These are phyloP conservation scores for Cyberlindnera suaveolens DNA, from an alignment of 805 yeast genomes.

Conservation along the genomic window DNA sequence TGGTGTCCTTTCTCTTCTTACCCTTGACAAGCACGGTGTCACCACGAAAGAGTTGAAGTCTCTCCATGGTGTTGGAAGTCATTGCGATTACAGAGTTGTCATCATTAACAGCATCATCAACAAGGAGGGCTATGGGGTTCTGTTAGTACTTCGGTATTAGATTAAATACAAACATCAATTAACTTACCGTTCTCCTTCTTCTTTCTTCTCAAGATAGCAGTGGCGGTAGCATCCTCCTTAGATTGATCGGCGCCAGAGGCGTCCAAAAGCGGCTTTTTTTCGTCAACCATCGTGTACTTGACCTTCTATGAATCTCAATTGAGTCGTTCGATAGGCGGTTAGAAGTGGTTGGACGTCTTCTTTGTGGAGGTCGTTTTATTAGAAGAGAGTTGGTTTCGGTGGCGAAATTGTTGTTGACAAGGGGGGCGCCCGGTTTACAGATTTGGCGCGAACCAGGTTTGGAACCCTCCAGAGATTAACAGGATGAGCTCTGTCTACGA, in stretches of 20 bases:
- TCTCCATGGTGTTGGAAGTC: conserved; percentile 93
- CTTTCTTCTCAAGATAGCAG: conserved; percentile 94
- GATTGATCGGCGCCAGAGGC: conserved; percentile 61
- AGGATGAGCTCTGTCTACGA: neutral
- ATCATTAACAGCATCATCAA: conserved; percentile 95
- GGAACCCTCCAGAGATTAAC: neutral
- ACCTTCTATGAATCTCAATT: no score
- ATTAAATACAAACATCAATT: neutral
- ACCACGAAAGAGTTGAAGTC: conserved; percentile 91
- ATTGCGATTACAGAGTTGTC: conserved; percentile 95
- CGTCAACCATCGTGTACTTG: conserved; percentile 19
- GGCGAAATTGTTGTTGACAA: neutral
- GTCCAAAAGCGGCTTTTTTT: conserved; percentile 43
- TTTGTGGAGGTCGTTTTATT: neutral
- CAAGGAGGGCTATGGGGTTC: conserved; percentile 50
- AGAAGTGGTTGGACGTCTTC: no score
- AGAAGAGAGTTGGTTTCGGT: neutral
- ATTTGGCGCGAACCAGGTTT: neutral
- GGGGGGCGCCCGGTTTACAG: neutral
- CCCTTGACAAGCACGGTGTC: conserved; percentile 97
- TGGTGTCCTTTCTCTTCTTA: conserved; percentile 96
- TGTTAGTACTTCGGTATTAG: neutral
- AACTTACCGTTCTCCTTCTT: conserved; percentile 74
- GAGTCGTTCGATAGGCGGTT: no score
- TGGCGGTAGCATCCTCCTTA: conserved; percentile 75